A percentile compares a stretch with the other conserved stretches of the same genome.
phyloP scores from a whole-genome alignment of 257 asterid species.

The Anisodus acutangulus region DNA sequence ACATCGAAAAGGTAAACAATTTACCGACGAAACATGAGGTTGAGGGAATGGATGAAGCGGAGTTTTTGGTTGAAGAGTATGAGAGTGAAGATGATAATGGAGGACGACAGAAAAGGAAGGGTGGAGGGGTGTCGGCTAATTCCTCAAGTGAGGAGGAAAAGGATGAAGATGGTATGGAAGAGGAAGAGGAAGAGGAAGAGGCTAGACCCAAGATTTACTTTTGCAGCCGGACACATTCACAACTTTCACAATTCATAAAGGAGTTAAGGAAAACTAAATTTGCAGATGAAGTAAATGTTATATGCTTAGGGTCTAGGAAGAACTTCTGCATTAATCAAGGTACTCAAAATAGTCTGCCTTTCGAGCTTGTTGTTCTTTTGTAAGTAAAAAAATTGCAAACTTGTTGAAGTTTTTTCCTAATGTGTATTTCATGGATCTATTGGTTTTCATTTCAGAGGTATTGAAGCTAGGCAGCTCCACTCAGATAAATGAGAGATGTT shows the following conservation, averaged over 20 bases:
- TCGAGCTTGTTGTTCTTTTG: neutral
- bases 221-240: conserved; percentile 97
- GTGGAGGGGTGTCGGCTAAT: conserved; percentile 46
- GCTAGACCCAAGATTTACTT: conserved; percentile 66
- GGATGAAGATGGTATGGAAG: conserved; percentile 45
- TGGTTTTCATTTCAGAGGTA: conserved; percentile 61
- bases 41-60: conserved; percentile 62
- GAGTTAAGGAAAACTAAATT: conserved; percentile 89
- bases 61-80: conserved; percentile 82
- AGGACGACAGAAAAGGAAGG: conserved; percentile 62
- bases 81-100: conserved; percentile 72
- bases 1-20: conserved; percentile 38
- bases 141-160: conserved; percentile 79
- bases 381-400: neutral
- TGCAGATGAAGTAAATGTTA: conserved; percentile 71
- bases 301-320: conserved; percentile 93
- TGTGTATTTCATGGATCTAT: conserved; percentile 13
- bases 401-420: conserved; percentile 18
- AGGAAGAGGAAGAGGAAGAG: conserved; percentile 61
- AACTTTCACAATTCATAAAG: conserved; percentile 93
- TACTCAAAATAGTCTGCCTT: conserved; percentile 34
- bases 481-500: conserved; percentile 84
- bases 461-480: conserved; percentile 67
- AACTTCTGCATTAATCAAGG: conserved; percentile 92
- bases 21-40: conserved; percentile 42